Evolutionary conservation across 768 basidiomycete genomes (phyloP).

Genomic region (Paxillus involutus): DNA sequence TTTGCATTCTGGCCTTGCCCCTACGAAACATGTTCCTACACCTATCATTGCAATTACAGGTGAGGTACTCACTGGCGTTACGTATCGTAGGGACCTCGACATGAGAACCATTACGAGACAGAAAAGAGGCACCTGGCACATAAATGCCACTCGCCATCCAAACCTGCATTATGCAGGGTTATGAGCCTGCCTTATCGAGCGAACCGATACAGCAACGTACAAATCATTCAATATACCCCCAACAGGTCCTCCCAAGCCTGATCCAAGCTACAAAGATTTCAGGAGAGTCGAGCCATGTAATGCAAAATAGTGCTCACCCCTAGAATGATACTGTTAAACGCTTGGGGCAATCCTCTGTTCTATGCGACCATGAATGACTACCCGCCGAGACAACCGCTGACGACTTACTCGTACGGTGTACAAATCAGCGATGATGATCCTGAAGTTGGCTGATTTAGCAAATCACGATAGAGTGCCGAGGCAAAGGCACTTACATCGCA

Average conservation of each 20-base stretch:
- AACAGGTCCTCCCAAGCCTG: slow-evolving; percentile 24
- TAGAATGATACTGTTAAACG: slow-evolving; percentile 35
- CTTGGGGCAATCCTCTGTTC: slow-evolving; percentile 36
- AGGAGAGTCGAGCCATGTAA: background rate
- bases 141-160: slow-evolving; percentile 18
- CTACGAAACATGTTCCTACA: background rate
- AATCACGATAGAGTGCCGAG: background rate
- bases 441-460: background rate
- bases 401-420: slow-evolving; percentile 16
- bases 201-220: slow-evolving; percentile 5
- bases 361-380: background rate
- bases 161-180: slow-evolving; percentile 2
- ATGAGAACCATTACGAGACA: slow-evolving; percentile 1
- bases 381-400: background rate
- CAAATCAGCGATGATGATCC: slow-evolving; percentile 23
- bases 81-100: slow-evolving; percentile 4
- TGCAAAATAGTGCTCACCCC: slow-evolving; percentile 9
- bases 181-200: background rate
- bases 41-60: background rate
- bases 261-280: slow-evolving; percentile 14
- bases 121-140: slow-evolving; percentile 10
- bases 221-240: slow-evolving; percentile 20
- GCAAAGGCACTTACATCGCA: slow-evolving; percentile 10
- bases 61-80: slow-evolving; percentile 6
- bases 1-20: slow-evolving; percentile 7